Base-by-base conservation (phyloP, 2,329 filamentous ascomycete genomes). In the Amesomyces nigricolor region DNA sequence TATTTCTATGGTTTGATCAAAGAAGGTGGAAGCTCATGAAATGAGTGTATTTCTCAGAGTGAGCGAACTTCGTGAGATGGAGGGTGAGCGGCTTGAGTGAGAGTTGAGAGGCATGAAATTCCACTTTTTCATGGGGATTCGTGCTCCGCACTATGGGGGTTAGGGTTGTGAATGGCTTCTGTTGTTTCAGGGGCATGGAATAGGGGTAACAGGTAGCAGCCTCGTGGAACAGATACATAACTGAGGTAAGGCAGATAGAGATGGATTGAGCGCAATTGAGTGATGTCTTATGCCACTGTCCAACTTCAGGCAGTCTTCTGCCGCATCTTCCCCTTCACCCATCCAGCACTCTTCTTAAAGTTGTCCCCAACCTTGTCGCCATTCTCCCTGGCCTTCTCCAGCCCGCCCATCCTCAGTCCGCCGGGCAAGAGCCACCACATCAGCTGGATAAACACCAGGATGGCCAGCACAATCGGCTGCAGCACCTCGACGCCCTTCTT, bases 401-500 rank as follows among this genome's bases (percentile, higher is more conserved):
- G 60, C 3, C 73, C 74, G 4, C 74, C 73, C 46, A 60, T 67
- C 37, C 63, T 64, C 48, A 74, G 61, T 0, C 71, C 71, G 8
- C 71, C 71, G 0, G 75, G 75, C 11, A 77, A 59, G n/a, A 69
- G 61, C 19, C 68, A 61, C 79, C 79, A 82, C 35, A 78, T 60
- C 1, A 71, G 40, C 11, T 75, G 59, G 51, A 79, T 75, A 19
- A 73, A 67, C 4, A 68, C 69, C 9, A 83, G 63, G 32, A 81
- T 68, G 1, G 73, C 74, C 43, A 83, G 60, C 7, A 80, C 69
- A 16, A 83, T 73, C 3, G 81, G 80, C 65, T 84, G 80, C 58
- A 85, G 65, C 2, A 80, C 79, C 56, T 73, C 66, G 0, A 85
- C 81, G 0, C 82, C 81, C 55, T 73, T 77, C 43, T 68, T 73